Conservation (phyloP, 176 grass and related monocot species). For the Eragrostis curvula region DNA sequence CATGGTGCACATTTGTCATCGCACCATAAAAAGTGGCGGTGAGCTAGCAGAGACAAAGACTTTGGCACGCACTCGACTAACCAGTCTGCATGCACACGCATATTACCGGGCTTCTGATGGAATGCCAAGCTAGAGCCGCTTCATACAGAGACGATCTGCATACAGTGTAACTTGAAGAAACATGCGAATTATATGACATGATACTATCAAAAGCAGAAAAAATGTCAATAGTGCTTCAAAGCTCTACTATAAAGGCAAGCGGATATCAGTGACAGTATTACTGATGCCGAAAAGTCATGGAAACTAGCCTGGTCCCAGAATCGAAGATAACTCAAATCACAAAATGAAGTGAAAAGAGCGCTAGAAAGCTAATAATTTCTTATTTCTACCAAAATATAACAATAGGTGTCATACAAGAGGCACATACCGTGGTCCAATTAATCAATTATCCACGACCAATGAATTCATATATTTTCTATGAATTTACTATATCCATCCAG, state of each 20-base stretch:
- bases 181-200: not conserved
- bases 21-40: not conserved
- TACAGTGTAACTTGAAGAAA: not conserved
- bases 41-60: not conserved
- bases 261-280: not conserved
- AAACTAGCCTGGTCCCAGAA: not conserved
- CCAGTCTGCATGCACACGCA: not conserved
- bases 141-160: not conserved
- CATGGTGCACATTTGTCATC: slow-evolving; percentile 41
- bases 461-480: slow-evolving; percentile 44
- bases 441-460: slow-evolving; percentile 36
- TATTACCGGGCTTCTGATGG: not conserved
- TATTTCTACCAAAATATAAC: slow-evolving; percentile 40
- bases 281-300: not conserved
- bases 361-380: slow-evolving; percentile 18
- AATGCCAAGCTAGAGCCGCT: not conserved
- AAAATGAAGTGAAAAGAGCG: not conserved
- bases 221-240: no score
- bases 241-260: not conserved
- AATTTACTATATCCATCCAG: slow-evolving; percentile 41
- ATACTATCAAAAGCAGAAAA: not conserved
- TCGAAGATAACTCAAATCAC: not conserved
- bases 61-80: not conserved
- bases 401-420: slow-evolving; percentile 33
- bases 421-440: not conserved